A percentile compares a stretch with the other conserved stretches of the same genome.
phyloP scores from a whole-genome alignment of 2,329 filamentous ascomycete genomes.

The Chaetomium sp. region DNA sequence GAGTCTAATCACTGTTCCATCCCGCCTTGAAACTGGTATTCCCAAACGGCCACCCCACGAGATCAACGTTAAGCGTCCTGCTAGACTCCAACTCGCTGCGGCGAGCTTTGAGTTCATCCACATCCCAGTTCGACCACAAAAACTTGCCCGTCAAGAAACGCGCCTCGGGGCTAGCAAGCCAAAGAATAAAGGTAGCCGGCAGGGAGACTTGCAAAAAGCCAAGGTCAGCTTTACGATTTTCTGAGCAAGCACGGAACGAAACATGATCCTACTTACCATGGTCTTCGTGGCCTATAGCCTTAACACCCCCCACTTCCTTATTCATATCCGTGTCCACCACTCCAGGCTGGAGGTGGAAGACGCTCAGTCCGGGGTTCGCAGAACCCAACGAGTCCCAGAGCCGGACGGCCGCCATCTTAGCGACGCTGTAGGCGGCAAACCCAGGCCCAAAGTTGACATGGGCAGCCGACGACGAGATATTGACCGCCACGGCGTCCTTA shows the following conservation, averaged over 20 bases:
- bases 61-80: not conserved
- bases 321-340: constrained; percentile 21
- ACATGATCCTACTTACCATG: not conserved
- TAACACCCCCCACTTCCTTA: constrained; percentile 3
- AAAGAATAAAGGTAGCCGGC: constrained; percentile 27
- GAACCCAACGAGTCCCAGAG: constrained; percentile 34
- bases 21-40: not conserved
- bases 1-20: not conserved
- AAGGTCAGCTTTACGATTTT: not conserved
- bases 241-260: not conserved
- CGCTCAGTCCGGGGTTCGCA: constrained; percentile 30
- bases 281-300: constrained; percentile 1
- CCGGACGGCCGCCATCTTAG: constrained; percentile 27
- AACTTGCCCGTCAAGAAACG: constrained; percentile 28
- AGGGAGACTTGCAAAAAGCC: constrained; percentile 4
- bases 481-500: constrained; percentile 5
- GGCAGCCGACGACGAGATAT: constrained; percentile 15
- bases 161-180: constrained; percentile 30
- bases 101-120: constrained; percentile 24
- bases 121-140: constrained; percentile 31
- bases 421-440: not conserved
- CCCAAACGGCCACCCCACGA: constrained; percentile 16
- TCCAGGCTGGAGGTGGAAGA: constrained; percentile 34
- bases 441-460: not conserved
- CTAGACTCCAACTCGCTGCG: constrained; percentile 10